Conservation (phyloP, 345 rosid genomes). For the Dovyalis caffra region DNA sequence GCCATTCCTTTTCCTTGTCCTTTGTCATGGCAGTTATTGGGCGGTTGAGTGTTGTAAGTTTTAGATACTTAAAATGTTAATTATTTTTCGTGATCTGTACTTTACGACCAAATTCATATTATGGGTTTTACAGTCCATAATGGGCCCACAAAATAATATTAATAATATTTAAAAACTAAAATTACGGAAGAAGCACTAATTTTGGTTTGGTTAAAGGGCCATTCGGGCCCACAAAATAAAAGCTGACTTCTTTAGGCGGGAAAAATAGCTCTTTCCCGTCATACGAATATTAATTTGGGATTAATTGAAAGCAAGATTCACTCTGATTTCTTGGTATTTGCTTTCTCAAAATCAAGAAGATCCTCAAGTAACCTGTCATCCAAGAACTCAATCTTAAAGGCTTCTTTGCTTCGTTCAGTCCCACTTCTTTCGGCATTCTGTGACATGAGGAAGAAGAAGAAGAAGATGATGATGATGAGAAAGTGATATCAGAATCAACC, state of each 20-base stretch:
- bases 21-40: no score
- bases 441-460: constrained; percentile 1
- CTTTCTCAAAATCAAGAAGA: constrained; percentile 43
- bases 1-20: no score
- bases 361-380: constrained; percentile 57
- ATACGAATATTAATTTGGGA: not conserved
- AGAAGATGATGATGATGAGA: constrained; percentile 4
- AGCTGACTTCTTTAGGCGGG: not conserved
- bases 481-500: constrained; percentile 20
- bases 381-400: constrained; percentile 53
- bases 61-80: no score
- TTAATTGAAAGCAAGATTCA: constrained; percentile 6
- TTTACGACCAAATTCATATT: no score
- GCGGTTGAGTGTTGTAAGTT: no score
- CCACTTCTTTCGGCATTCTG: constrained; percentile 9
- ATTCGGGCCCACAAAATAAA: constrained; percentile 4
- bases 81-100: no score
- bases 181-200: no score
- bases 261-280: not conserved
- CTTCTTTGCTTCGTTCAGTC: constrained; percentile 23
- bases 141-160: no score
- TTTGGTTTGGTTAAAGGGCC: not conserved
- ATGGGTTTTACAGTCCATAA: no score
- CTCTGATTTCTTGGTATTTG: constrained; percentile 9
- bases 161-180: no score